Evolutionary conservation across 345 rosid genomes (phyloP).

Genomic region (Eucalyptus pauciflora): DNA sequence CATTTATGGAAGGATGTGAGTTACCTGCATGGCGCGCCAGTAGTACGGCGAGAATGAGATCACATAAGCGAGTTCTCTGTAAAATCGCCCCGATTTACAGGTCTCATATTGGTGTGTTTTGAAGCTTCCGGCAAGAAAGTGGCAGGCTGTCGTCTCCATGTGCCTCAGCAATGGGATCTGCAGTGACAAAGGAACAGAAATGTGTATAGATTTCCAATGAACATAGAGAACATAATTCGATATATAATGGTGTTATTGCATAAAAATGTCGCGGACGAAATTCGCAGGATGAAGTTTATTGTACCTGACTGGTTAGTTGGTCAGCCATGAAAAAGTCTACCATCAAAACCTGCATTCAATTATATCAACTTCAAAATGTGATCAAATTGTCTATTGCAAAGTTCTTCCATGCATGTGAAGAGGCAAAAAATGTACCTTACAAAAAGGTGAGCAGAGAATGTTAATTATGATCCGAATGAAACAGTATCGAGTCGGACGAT

Average conservation of each 20-base stretch:
- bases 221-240: background rate
- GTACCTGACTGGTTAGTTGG: slow-evolving; percentile 96
- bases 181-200: background rate
- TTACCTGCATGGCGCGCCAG: slow-evolving; percentile 98
- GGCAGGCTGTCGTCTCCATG: slow-evolving; percentile 76
- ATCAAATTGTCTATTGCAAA: background rate
- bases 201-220: background rate
- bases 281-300: background rate
- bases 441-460: slow-evolving; percentile 84
- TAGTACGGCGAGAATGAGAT: slow-evolving; percentile 85
- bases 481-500: slow-evolving; percentile 75
- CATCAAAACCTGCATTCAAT: slow-evolving; percentile 53
- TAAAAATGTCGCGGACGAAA: background rate
- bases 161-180: slow-evolving; percentile 86
- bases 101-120: slow-evolving; percentile 53
- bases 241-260: background rate
- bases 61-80: slow-evolving; percentile 61
- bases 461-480: slow-evolving; percentile 70
- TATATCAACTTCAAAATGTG: background rate
- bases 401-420: background rate
- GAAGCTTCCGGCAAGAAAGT: slow-evolving; percentile 68
- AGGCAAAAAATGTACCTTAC: slow-evolving; percentile 30
- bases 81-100: slow-evolving; percentile 56
- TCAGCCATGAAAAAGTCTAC: slow-evolving; percentile 98
- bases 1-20: background rate